Evolutionary conservation across 2,329 filamentous ascomycete species (phyloP).

Genomic region (Exophiala aquamarina): DNA sequence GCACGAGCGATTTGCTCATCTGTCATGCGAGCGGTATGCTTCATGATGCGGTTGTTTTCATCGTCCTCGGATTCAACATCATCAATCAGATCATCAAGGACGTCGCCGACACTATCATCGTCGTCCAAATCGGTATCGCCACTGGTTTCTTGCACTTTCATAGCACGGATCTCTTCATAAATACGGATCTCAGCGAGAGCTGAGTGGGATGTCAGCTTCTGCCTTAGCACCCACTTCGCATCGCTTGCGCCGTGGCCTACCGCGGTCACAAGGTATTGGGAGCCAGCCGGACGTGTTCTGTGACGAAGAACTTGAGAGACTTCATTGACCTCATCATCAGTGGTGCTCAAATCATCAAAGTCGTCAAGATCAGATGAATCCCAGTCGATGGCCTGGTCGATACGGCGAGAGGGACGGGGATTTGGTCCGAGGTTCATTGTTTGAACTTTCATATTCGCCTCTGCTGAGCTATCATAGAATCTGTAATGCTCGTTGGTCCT

Average conservation of each 20-base stretch:
- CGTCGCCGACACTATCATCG: constrained; percentile 36
- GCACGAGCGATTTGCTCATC: constrained; percentile 64
- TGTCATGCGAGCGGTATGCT: constrained; percentile 42
- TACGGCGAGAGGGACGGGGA: not conserved
- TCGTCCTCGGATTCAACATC: constrained; percentile 41
- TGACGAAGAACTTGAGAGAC: constrained; percentile 47
- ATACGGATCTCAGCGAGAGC: constrained; percentile 31
- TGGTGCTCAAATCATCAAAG: constrained; percentile 52
- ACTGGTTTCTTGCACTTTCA: constrained; percentile 25
- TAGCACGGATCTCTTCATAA: constrained; percentile 36
- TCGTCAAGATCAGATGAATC: constrained; percentile 46
- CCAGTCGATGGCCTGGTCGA: constrained; percentile 37
- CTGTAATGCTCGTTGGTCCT: constrained; percentile 24
- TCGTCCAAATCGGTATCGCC: constrained; percentile 32
- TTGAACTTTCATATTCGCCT: constrained; percentile 41
- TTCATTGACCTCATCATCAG: constrained; percentile 43
- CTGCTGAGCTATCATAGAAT: constrained; percentile 37
- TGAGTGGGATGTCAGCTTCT: constrained; percentile 33
- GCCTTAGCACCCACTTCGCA: constrained; percentile 49
- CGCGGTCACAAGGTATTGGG: constrained; percentile 55
- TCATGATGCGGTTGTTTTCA: constrained; percentile 37
- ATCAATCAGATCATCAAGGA: constrained; percentile 35
- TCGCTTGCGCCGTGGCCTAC: constrained; percentile 45
- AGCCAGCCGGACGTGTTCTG: constrained; percentile 43
- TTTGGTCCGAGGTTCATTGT: constrained; percentile 15